A percentile compares a stretch with the other conserved stretches of the same genome.
Evolutionary conservation across 176 grass and related monocot genomes (phyloP).

Genomic region (Carex parvula): DNA sequence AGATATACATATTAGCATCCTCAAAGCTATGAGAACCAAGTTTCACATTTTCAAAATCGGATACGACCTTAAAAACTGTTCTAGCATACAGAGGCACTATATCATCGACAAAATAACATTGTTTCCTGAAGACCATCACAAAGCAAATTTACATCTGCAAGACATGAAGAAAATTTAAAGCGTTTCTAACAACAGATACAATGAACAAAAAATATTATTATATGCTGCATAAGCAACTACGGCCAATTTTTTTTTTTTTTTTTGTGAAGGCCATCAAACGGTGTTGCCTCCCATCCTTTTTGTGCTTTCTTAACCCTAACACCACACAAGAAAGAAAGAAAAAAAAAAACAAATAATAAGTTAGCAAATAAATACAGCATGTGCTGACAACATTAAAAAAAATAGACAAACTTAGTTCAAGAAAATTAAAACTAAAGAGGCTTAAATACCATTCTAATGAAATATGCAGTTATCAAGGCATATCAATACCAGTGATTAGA

Average conservation of each 20-base stretch:
- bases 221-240: background rate
- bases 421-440: background rate
- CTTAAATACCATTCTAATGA: background rate
- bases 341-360: background rate
- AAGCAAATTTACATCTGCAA: background rate
- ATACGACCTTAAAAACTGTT: background rate
- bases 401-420: background rate
- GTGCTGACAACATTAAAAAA: background rate
- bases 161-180: background rate
- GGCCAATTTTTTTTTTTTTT: background rate
- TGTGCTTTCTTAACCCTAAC: background rate
- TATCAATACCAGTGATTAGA: background rate
- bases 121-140: background rate
- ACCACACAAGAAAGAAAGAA: background rate
- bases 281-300: background rate
- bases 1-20: background rate
- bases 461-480: background rate
- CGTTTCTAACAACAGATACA: background rate
- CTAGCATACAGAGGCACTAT: background rate
- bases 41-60: background rate
- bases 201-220: no score
- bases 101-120: background rate
- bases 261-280: background rate
- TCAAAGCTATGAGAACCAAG: background rate
- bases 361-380: background rate